These are phyloP conservation scores for Pythium volutum DNA, from an alignment of 352 stramenopile species.

Conservation along the genomic window DNA sequence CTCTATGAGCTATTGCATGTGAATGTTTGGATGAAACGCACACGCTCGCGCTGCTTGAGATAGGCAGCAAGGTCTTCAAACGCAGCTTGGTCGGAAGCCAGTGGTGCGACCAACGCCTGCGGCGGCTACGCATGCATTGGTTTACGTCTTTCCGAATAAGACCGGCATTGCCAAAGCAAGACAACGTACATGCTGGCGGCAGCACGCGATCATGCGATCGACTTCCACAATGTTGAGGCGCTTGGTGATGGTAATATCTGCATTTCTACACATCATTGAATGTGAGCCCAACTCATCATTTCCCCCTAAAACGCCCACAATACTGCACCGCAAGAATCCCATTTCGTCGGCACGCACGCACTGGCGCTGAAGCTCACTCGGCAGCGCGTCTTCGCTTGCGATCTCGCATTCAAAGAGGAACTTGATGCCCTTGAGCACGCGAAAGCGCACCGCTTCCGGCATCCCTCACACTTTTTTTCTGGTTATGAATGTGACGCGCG, in stretches of 20 bases:
- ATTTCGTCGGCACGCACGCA: conserved; percentile 37
- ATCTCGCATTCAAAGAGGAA: conserved; percentile 65
- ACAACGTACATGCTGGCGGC: conserved; percentile 39
- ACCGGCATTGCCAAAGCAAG: background rate
- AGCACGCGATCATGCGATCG: conserved; percentile 54
- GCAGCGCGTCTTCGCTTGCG: conserved; percentile 10
- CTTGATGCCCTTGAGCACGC: conserved; percentile 62
- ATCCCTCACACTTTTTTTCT: too few relatives aligned
- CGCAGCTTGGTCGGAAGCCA: conserved; percentile 5
- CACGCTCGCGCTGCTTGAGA: conserved; percentile 46
- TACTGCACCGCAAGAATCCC: conserved; percentile 36
- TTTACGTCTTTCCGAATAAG: background rate
- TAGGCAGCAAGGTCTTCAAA: conserved; percentile 57
- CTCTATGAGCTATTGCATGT: background rate
- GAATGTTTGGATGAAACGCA: conserved; percentile 15
- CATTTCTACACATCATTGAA: conserved; percentile 25
- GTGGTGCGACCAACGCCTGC: conserved; percentile 42
- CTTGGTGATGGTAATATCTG: conserved; percentile 52
- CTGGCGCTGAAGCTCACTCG: conserved; percentile 20
- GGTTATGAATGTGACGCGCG: conserved; percentile 19
- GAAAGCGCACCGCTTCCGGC: conserved; percentile 36
- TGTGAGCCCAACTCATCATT: too few relatives aligned
- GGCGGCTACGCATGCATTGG: conserved; percentile 35
- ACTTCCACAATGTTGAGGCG: conserved; percentile 53
- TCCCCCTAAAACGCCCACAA: background rate